These are phyloP conservation scores for Turritis glabra DNA, from an alignment of 345 rosid species.

Conservation along the genomic window DNA sequence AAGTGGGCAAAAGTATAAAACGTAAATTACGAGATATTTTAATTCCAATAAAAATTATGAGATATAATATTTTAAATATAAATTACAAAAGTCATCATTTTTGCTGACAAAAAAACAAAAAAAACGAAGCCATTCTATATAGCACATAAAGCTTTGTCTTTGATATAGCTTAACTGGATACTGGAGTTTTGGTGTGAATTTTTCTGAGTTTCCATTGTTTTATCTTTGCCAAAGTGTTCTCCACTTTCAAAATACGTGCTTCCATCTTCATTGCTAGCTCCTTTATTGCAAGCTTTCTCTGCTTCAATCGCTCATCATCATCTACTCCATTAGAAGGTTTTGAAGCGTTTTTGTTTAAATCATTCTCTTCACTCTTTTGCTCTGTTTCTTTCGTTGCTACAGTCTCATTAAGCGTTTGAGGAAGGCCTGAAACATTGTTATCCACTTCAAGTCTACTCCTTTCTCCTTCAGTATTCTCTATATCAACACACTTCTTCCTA, in stretches of 20 bases:
- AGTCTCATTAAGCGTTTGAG: neutral
- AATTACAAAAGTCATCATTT: neutral
- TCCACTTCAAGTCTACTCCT: neutral
- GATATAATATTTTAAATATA: neutral
- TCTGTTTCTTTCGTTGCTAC: neutral
- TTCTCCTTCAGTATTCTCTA: neutral
- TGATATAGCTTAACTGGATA: neutral
- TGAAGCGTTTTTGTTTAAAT: neutral
- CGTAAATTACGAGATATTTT: neutral
- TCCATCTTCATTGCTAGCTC: neutral
- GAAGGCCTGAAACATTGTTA: neutral
- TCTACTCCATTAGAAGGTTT: neutral
- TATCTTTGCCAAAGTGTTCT: slow-evolving; percentile 10
- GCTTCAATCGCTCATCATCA: neutral
- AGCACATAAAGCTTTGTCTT: neutral
- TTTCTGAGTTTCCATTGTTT: slow-evolving; percentile 2
- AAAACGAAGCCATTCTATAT: neutral
- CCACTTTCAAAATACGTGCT: neutral
- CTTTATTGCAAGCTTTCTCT: neutral
- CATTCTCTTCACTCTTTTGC: neutral
- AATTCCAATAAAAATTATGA: neutral
- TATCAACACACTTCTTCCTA: neutral
- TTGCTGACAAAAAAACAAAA: neutral
- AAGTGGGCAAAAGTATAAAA: neutral
- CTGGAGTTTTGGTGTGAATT: neutral